Conservation (phyloP, 768 basidiomycete species). For the Termitomyces sp. region DNA sequence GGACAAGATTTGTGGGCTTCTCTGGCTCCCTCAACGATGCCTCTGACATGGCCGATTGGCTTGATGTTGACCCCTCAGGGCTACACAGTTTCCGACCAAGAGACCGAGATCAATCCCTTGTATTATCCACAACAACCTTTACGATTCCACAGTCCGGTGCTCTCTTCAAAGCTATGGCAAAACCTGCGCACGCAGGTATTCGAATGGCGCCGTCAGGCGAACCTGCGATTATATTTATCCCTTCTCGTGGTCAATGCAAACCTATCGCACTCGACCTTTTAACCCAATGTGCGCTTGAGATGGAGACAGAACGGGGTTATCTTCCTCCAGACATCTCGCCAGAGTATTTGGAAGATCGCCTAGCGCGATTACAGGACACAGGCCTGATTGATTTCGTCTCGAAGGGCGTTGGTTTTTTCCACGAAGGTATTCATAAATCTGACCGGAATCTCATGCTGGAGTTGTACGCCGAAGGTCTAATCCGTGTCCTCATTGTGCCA, state of each 20-base stretch:
- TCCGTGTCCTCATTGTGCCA: conserved; percentile 80
- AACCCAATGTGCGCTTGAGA: conserved; percentile 80
- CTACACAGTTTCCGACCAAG: conserved; percentile 77
- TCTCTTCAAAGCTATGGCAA: conserved; percentile 88
- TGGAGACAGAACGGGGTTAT: conserved; percentile 66
- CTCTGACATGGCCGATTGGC: conserved; percentile 78
- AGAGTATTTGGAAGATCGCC: conserved; percentile 56
- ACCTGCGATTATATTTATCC: conserved; percentile 80
- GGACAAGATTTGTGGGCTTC: conserved; percentile 75
- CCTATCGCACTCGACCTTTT: conserved; percentile 78
- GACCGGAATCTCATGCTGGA: conserved; percentile 77
- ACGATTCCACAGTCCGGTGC: conserved; percentile 83
- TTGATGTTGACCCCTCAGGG: conserved; percentile 60
- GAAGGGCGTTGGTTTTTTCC: conserved; percentile 87
- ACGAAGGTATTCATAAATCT: conserved; percentile 60
- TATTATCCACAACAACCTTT: conserved; percentile 69
- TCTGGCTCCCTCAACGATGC: conserved; percentile 80
- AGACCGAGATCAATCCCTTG: conserved; percentile 79
- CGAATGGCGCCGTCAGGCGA: conserved; percentile 38
- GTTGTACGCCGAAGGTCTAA: conserved; percentile 74
- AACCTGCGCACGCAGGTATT: conserved; percentile 82
- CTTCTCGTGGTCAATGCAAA: conserved; percentile 75
- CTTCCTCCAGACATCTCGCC: conserved; percentile 46
- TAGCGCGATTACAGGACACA: conserved; percentile 56
- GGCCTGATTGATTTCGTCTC: conserved; percentile 68